Evolutionary conservation across 2,329 filamentous ascomycete species (phyloP), one percentile per base, ranked within the genome.

Genomic region (Fusarium beomiforme): DNA sequence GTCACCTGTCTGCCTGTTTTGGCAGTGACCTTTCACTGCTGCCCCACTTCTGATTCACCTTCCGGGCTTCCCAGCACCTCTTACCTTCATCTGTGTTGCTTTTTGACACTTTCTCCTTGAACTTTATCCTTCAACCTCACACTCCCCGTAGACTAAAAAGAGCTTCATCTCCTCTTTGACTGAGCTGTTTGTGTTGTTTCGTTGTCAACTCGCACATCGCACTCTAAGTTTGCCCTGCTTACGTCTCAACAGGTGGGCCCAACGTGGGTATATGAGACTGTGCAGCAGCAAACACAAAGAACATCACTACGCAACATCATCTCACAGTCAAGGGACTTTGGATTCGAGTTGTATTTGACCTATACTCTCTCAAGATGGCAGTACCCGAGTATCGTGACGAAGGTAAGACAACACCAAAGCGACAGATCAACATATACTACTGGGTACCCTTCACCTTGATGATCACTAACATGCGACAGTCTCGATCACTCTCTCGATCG

Each of bases 21-120:
- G 68, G 76, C 69, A 78, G 74, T 72, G 57, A 70, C 66, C 70
- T 73, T 68, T 66, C 60, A 62, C 70, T 64, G 47, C 49, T 75
- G 75, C 77, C 76, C 78, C 78, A 79, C 78, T 66, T 78, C 70
- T 59, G 70, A 63, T 75, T 73, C 72, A 79, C 72, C 73, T 75
- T 65, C 70, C 70, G 59, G 66, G 50, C 64, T 60, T 70, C 66
- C 67, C 65, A 73, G 59, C 73, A 75, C 69, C 71, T 72, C 68
- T 65, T 46, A 64, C 68, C 58, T 64, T 61, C 33, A 65, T 63
- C 43, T 39, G 41, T 42, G 36, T 58, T 69, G 50, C 55, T 56
- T 67, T 57, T 64, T 59, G 33, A 44, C 61, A 53, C 51, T 47
- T 36, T 11, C 57, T 47, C 41, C 43, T 29, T 60, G 23, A 44